Evolutionary conservation across 371 early-diverging fungal species (phyloP).

Genomic region (Blyttiomyces sp.): DNA sequence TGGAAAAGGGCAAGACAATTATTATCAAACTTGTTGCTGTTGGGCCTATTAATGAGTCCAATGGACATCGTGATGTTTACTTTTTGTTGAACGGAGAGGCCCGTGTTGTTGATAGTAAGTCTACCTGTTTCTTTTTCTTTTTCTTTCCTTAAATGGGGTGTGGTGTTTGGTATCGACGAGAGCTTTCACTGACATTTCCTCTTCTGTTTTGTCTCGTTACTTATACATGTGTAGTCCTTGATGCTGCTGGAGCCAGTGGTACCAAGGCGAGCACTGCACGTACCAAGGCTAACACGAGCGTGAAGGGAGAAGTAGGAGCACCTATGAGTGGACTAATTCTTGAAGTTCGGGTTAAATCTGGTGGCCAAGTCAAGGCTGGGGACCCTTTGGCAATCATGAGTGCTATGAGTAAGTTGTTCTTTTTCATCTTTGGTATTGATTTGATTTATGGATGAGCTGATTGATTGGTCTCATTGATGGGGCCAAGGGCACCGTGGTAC

Average conservation of each 20-base stretch:
- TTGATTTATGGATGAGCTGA: too few relatives aligned
- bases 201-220: neutral
- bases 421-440: too few relatives aligned
- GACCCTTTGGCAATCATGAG: slow-evolving; percentile 85
- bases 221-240: slow-evolving; percentile 20
- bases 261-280: slow-evolving; percentile 49
- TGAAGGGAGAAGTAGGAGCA: slow-evolving; percentile 83
- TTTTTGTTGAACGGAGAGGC: slow-evolving; percentile 94
- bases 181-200: neutral
- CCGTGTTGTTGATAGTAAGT: slow-evolving; percentile 62
- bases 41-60: slow-evolving; percentile 69
- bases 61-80: slow-evolving; percentile 87
- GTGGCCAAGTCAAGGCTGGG: slow-evolving; percentile 78
- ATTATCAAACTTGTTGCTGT: slow-evolving; percentile 88
- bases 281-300: slow-evolving; percentile 70
- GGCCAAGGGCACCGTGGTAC: too few relatives aligned
- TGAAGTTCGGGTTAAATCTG: slow-evolving; percentile 79
- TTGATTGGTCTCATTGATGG: too few relatives aligned
- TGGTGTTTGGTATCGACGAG: too few relatives aligned
- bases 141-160: too few relatives aligned
- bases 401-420: slow-evolving; percentile 76
- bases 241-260: slow-evolving; percentile 14
- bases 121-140: neutral
- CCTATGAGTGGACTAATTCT: slow-evolving; percentile 96
- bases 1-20: slow-evolving; percentile 66